These are phyloP conservation scores for Phytopythium chamaehyphon DNA, from an alignment of 352 stramenopile genomes.

Conservation along the genomic window DNA sequence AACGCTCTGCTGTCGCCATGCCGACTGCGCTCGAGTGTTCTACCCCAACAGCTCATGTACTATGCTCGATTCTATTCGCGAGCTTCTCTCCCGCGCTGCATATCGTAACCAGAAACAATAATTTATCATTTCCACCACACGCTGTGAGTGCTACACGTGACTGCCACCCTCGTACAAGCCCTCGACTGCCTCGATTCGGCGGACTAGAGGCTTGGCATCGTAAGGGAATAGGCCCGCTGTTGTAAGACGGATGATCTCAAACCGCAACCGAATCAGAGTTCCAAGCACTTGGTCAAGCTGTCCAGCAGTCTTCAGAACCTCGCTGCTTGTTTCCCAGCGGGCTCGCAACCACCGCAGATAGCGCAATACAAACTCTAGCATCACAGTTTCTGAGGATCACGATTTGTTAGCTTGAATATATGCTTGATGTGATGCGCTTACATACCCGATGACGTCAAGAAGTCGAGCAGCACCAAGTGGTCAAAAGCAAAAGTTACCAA, in stretches of 20 bases:
- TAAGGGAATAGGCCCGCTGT: conserved; percentile 50
- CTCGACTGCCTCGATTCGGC: conserved; percentile 46
- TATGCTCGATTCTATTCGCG: conserved; percentile 5
- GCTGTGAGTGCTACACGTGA: not conserved
- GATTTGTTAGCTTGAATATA: not conserved
- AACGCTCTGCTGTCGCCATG: not conserved
- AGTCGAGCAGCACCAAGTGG: conserved; percentile 64
- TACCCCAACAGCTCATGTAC: conserved; percentile 2
- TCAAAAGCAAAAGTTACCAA: conserved; percentile 42
- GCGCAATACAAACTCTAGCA: conserved; percentile 56
- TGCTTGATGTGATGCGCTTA: not conserved
- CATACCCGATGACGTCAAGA: conserved; percentile 68
- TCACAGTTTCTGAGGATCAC: conserved; percentile 43
- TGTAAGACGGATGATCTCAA: conserved; percentile 57
- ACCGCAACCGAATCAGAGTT: conserved; percentile 52
- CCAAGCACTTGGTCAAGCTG: conserved; percentile 38
- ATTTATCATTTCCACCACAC: conserved; percentile 22
- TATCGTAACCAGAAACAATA: conserved; percentile 25
- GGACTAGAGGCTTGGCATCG: conserved; percentile 33
- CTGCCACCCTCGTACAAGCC: conserved; percentile 37
- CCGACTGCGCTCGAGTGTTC: not conserved
- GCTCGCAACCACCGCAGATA: conserved; percentile 37
- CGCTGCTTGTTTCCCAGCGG: conserved; percentile 25
- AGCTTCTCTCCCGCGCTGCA: too few species aligned
- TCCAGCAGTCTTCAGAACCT: conserved; percentile 13